Conservation (phyloP, 2,329 filamentous ascomycete species). For the Scedosporium boydii region DNA sequence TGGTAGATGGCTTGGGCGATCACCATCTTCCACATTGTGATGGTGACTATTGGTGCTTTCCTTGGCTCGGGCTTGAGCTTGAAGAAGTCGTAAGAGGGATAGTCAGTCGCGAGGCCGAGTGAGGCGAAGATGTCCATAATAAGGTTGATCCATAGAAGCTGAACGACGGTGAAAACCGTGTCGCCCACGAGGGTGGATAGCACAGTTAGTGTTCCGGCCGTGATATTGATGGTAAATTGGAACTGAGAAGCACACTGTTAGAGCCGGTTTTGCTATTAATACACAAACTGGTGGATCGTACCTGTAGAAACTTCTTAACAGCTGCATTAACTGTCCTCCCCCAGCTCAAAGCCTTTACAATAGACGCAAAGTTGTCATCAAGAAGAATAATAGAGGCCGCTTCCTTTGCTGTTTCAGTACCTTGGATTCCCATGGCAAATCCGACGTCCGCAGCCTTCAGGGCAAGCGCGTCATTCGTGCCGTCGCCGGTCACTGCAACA, state of each 20-base stretch:
- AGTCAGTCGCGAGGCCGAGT: constrained; percentile 34
- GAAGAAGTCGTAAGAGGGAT: constrained; percentile 24
- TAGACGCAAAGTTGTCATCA: constrained; percentile 54
- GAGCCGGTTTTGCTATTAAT: not conserved
- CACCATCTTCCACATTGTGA: constrained; percentile 62
- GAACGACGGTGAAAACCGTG: constrained; percentile 47
- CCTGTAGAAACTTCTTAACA: constrained; percentile 54
- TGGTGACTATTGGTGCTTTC: constrained; percentile 53
- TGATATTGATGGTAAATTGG: constrained; percentile 53
- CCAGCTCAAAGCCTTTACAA: constrained; percentile 54
- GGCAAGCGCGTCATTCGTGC: constrained; percentile 57
- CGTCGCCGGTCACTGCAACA: constrained; percentile 58
- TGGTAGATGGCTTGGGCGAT: constrained; percentile 52
- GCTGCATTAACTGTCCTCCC: constrained; percentile 54
- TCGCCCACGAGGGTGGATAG: constrained; percentile 42
- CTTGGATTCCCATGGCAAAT: constrained; percentile 59
- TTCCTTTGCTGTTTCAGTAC: constrained; percentile 56
- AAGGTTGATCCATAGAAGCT: constrained; percentile 51
- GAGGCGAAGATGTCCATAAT: constrained; percentile 53
- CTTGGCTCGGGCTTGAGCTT: constrained; percentile 20
- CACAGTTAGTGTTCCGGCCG: constrained; percentile 48
- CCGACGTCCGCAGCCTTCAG: constrained; percentile 58
- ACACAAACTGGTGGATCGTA: constrained; percentile 18
- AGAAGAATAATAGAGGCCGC: constrained; percentile 52
- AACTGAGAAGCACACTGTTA: constrained; percentile 25